Percentiles rank a stretch among this genome's conserved stretches.
phyloP scores from a whole-genome alignment of 495 filamentous ascomycete genomes.

The Acidomyces sp. region DNA sequence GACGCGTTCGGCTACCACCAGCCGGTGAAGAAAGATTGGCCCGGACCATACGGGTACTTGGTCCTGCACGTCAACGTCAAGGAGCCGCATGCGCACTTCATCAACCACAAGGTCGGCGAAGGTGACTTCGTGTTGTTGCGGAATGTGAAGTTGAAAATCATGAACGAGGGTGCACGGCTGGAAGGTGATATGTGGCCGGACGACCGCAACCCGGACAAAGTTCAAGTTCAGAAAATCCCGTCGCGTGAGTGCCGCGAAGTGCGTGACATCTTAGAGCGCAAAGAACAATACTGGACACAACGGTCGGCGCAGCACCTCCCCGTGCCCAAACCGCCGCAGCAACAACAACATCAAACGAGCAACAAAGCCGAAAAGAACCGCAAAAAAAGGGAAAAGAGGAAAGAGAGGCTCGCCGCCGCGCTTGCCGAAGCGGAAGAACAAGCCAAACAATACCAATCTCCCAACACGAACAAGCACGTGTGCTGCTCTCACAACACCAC shows the following conservation, averaged over 20 bases:
- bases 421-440: constrained; percentile 3
- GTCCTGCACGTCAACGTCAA: constrained; percentile 61
- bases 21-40: constrained; percentile 40
- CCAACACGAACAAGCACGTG: constrained; percentile 17
- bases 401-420: constrained; percentile 30
- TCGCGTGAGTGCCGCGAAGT: constrained; percentile 35
- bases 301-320: too few species aligned
- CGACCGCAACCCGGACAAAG: constrained; percentile 34
- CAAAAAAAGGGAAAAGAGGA: constrained; percentile 29
- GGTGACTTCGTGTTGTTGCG: constrained; percentile 50
- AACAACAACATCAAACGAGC: constrained; percentile 36
- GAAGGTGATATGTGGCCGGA: constrained; percentile 66
- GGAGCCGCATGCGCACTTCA: constrained; percentile 50
- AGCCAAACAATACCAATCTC: too few species aligned
- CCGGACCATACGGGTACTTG: constrained; percentile 63
- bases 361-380: constrained; percentile 28
- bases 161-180: constrained; percentile 34
- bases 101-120: constrained; percentile 40
- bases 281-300: constrained; percentile 40
- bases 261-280: constrained; percentile 49
- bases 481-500: constrained; percentile 29
- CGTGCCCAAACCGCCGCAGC: constrained; percentile 16
- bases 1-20: constrained; percentile 37
- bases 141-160: constrained; percentile 59
- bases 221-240: constrained; percentile 38